These are phyloP conservation scores for Xylaria sp. DNA, from an alignment of 2,329 filamentous ascomycete genomes.

Conservation along the genomic window DNA sequence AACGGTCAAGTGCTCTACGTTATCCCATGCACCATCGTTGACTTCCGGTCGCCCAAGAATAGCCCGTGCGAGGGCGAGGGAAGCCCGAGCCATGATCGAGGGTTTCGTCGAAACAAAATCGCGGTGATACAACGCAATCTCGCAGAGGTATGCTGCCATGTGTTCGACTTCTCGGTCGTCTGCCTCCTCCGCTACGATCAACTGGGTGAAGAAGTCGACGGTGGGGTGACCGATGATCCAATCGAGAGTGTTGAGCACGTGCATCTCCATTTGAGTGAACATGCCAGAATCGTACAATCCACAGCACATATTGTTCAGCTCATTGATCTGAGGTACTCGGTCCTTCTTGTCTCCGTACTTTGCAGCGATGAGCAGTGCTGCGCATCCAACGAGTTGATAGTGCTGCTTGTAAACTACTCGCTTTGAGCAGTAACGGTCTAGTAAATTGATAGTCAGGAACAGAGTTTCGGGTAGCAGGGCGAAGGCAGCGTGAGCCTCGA, in stretches of 20 bases:
- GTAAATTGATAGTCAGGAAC: constrained; percentile 94
- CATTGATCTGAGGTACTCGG: constrained; percentile 94
- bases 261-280: constrained; percentile 99
- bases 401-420: constrained; percentile 99
- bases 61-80: constrained; percentile 85
- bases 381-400: constrained; percentile 97
- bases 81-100: constrained; percentile 88
- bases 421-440: constrained; percentile 97
- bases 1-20: constrained; percentile 74
- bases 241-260: constrained; percentile 95
- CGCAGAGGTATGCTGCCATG: constrained; percentile 93
- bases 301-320: constrained; percentile 99
- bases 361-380: constrained; percentile 92
- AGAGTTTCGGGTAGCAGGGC: constrained; percentile 93
- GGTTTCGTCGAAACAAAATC: constrained; percentile 95
- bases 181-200: constrained; percentile 82
- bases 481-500: constrained; percentile 96
- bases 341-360: constrained; percentile 99
- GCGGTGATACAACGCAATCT: constrained; percentile 95
- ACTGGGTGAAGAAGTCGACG: constrained; percentile 90
- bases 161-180: constrained; percentile 90
- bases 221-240: constrained; percentile 97
- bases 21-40: constrained; percentile 80
- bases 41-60: constrained; percentile 84
- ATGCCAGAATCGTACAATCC: constrained; percentile 98